These are phyloP conservation scores for Helichrysum umbraculigerum DNA, from an alignment of 129 eudicot species.

Conservation along the genomic window DNA sequence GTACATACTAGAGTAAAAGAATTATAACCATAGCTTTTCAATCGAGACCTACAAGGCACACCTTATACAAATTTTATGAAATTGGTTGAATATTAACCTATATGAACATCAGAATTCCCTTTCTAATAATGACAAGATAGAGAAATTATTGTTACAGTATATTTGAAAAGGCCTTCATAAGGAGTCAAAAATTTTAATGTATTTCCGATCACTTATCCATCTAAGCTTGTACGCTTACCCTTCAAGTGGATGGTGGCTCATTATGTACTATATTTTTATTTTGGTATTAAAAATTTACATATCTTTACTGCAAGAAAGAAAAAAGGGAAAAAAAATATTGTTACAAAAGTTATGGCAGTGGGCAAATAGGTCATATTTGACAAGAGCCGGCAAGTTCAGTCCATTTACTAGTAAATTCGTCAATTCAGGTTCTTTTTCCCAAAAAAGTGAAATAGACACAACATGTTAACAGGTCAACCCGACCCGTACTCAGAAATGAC, in stretches of 20 bases:
- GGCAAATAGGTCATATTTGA: background rate
- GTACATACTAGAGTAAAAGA: constrained; percentile 27
- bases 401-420: background rate
- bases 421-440: background rate
- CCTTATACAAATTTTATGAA: background rate
- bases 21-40: background rate
- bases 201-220: no score
- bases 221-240: no score
- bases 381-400: background rate
- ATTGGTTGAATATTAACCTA: constrained; percentile 5
- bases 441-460: background rate
- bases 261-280: no score
- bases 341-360: background rate
- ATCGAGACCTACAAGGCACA: constrained; percentile 10
- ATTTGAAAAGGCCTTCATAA: no score
- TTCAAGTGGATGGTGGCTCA: no score
- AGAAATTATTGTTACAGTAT: background rate
- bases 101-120: background rate
- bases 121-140: background rate
- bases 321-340: background rate
- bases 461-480: background rate
- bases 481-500: background rate
- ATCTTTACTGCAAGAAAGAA: no score
- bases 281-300: no score
- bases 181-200: no score